A percentile compares a stretch with the other conserved stretches of the same genome.
Evolutionary conservation across 129 eudicot species (phyloP).

Genomic region (Silybum marianum): DNA sequence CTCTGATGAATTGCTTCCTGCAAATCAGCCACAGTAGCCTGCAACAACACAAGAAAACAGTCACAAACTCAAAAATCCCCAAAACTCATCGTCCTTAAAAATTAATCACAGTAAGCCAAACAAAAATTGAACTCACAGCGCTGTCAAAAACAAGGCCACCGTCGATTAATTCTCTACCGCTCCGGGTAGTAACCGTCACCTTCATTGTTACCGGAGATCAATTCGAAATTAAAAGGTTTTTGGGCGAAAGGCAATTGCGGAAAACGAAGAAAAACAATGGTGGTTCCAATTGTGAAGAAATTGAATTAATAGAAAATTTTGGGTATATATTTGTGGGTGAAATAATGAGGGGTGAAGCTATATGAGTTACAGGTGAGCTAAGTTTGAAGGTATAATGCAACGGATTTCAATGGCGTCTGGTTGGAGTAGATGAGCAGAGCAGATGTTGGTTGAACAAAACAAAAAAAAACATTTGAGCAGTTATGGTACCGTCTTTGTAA

Average conservation of each 20-base stretch:
- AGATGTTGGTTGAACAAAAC: constrained; percentile 15
- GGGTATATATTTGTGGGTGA: neutral
- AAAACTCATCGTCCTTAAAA: neutral
- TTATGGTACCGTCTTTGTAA: neutral
- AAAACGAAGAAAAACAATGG: constrained; percentile 6
- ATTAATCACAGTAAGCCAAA: neutral
- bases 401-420: constrained; percentile 17
- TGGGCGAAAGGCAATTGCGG: neutral
- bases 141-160: constrained; percentile 50
- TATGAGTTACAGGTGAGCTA: neutral
- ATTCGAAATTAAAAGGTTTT: neutral
- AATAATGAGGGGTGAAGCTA: neutral
- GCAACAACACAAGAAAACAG: constrained; percentile 19
- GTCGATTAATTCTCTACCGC: constrained; percentile 64
- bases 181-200: constrained; percentile 60
- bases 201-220: constrained; percentile 40
- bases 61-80: constrained; percentile 25
- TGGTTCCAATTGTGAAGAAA: neutral
- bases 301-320: neutral
- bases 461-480: neutral
- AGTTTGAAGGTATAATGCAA: constrained; percentile 2
- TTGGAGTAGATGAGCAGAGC: constrained; percentile 23
- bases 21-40: constrained; percentile 97
- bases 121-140: neutral
- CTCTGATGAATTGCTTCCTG: constrained; percentile 87